Evolutionary conservation across 169 alveolate species (phyloP).

Genomic region (Plasmodium reichenowi): DNA sequence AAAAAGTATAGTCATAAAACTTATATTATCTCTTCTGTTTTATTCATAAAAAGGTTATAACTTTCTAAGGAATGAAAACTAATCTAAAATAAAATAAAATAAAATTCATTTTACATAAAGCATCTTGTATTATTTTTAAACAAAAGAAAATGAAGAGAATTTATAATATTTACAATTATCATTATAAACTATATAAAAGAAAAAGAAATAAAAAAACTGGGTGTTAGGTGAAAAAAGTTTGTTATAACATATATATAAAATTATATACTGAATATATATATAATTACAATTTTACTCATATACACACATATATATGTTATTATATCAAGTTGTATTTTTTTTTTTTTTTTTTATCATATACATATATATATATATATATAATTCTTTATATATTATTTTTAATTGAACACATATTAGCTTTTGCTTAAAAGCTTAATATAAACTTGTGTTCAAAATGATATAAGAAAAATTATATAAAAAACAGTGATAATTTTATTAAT

Average conservation of each 20-base stretch:
- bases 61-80: conserved; percentile 4
- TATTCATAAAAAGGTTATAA: conserved; percentile 1
- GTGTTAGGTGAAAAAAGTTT: too few relatives aligned
- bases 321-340: too few relatives aligned
- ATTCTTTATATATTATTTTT: conserved; percentile 10
- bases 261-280: too few relatives aligned
- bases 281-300: too few relatives aligned
- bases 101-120: conserved; percentile 29
- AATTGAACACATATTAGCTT: conserved; percentile 37
- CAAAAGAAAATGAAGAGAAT: neutral
- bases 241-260: too few relatives aligned
- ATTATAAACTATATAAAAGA: too few relatives aligned
- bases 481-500: neutral
- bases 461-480: conserved; percentile 19
- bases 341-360: too few relatives aligned
- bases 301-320: too few relatives aligned
- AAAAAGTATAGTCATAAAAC: too few relatives aligned
- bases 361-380: conserved; percentile 11
- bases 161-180: too few relatives aligned
- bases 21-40: neutral
- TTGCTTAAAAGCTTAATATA: conserved; percentile 4
- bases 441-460: conserved; percentile 35
- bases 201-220: too few relatives aligned
- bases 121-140: conserved; percentile 44
- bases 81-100: neutral